phyloP scores from a whole-genome alignment of 2,329 filamentous ascomycete species.

The Endoconidiophora polonica region DNA sequence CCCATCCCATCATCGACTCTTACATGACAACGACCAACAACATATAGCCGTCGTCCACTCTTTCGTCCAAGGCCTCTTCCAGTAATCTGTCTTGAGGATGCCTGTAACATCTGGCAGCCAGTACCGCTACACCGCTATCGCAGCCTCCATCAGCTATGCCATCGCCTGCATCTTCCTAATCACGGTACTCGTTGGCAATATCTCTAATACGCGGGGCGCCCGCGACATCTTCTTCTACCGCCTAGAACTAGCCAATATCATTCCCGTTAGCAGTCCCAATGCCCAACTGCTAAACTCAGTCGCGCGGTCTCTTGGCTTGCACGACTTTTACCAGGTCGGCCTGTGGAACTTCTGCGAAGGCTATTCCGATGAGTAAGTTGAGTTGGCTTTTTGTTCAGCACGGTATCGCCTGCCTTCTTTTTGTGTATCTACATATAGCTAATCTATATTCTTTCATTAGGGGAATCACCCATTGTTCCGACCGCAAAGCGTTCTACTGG shows the following conservation, averaged over 20 bases:
- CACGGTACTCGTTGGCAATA: constrained; percentile 63
- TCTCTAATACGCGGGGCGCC: constrained; percentile 42
- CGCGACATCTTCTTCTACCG: constrained; percentile 68
- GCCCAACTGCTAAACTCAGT: constrained; percentile 70
- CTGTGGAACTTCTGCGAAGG: constrained; percentile 89
- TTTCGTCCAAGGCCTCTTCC: not conserved
- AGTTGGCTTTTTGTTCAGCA: not conserved
- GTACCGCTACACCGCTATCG: constrained; percentile 42
- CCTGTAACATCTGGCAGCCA: constrained; percentile 7
- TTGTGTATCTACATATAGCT: not conserved
- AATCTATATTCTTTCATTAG: constrained; percentile 20
- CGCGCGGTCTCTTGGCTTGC: constrained; percentile 67
- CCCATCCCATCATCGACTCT: not conserved
- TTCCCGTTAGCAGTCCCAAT: constrained; percentile 56
- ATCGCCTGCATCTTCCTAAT: constrained; percentile 63
- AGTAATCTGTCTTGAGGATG: not conserved
- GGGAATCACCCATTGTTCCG: constrained; percentile 62
- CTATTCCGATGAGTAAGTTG: constrained; percentile 43
- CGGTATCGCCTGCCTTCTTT: not conserved
- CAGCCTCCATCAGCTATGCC: constrained; percentile 55
- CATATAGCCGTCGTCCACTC: not conserved
- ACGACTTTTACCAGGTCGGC: constrained; percentile 88
- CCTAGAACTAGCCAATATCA: constrained; percentile 67
- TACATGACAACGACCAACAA: not conserved
- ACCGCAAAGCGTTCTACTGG: constrained; percentile 58